phyloP scores from a whole-genome alignment of 2,329 filamentous ascomycete genomes.

The Aspergillus sp. region DNA sequence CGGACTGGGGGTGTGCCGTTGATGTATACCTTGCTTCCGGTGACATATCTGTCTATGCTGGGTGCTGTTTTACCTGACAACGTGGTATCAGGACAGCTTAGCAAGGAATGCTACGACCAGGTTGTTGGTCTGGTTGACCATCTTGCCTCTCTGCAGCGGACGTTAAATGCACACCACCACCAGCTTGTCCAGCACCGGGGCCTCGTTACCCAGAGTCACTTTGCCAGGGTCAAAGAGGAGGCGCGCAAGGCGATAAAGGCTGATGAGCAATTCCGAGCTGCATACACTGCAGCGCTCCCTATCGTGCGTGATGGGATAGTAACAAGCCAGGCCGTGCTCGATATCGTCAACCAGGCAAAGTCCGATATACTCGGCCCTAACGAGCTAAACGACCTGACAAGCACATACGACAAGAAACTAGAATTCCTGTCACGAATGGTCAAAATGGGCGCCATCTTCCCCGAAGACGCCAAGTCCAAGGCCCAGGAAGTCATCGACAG shows the following conservation, averaged over 20 bases:
- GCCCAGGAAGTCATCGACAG: neutral
- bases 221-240: neutral
- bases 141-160: neutral
- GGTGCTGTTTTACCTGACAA: neutral
- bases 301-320: neutral
- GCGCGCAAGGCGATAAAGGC: neutral
- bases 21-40: constrained; percentile 1
- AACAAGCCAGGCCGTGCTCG: neutral
- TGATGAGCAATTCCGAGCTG: neutral
- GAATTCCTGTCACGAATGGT: neutral
- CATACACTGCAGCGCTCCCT: neutral
- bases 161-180: neutral
- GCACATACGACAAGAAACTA: neutral
- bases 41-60: constrained; percentile 4
- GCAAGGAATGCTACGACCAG: neutral
- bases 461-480: neutral
- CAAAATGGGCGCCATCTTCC: neutral
- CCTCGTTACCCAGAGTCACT: neutral
- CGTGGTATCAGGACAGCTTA: neutral
- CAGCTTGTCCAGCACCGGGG: neutral
- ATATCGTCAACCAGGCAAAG: neutral
- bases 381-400: neutral
- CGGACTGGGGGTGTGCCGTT: constrained; percentile 1
- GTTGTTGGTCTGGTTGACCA: neutral
- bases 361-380: neutral